Evolutionary conservation across 441 rosid species (phyloP), one percentile per base, ranked within the genome.

Genomic region (Geranium incanum): DNA sequence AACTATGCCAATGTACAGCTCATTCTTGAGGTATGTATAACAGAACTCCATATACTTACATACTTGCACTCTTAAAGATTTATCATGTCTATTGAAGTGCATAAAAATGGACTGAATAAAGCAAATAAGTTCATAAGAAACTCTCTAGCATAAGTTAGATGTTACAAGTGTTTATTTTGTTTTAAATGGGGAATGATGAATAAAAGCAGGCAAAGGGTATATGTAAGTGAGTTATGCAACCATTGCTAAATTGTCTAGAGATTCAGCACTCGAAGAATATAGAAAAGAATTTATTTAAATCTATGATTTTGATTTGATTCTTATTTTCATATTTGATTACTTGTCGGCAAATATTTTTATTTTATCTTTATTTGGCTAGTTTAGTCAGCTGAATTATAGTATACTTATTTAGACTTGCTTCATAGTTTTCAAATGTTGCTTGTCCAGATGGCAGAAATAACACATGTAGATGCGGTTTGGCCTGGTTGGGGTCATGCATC

Each of bases 401-500:
- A 28, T 63, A 28, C 18, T 63, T 63, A 15, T 63, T 6, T 33
- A 33, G 16, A 28, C 3, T 63, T 28, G 67, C 8, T 63, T 33
- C 13, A 63, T 63, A 79, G 71, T 39, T 78, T 62, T 68, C 68
- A 64, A 72, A 65, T 23, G 21, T 50, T 79, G 70, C 36, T 74
- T 77, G 45, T 72, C 73, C 84, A 96, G 99, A 93, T 93, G 97
- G 99, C 97, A 38, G 99, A 96, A 80, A 86, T 89, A 80, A 96
- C 99, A 13, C 92, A 69, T 73, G 99, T 96, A 70, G 99, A 96
- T 85, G 99, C 99, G 16, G 97, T 96, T 78, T 96, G 99, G 99
- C 99, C 99, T 82, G 99, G 99, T 70, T 96, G 99, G 98, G 99
- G 98, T 65, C 99, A 96, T 86, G 99, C 99, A 62, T 96, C 99